Evolutionary conservation across 164 flowering plant species (phyloP), one percentile per base, ranked within the genome.

Genomic region (Brasenia schreberi): DNA sequence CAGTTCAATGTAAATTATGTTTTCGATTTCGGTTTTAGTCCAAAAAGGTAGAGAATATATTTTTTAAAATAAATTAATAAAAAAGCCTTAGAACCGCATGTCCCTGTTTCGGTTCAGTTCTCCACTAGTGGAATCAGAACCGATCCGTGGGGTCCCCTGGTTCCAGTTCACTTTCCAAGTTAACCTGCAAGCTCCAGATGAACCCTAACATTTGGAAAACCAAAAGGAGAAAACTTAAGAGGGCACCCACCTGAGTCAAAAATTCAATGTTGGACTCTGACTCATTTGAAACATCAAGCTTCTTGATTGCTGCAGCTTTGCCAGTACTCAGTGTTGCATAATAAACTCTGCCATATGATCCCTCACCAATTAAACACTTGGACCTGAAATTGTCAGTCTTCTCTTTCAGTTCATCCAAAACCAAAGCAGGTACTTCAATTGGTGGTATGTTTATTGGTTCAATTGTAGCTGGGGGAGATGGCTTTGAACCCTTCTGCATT

Each of bases 311-410:
- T 11, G 42, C 65, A 56, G 62, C 45, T 64, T 63, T 64, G 18
- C 71, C 71, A 69, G 42, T 53, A 18, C 63, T 53, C 18, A 69
- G 63, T 12, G 66, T 56, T 63, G 71, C 71, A 69, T 63, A 69
- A 19, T 63, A 69, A 5, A 69, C 71, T 69, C 71, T 63, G 18
- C 71, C 71, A 69, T 69, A 69, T 9, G 71, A 69, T 23, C 71
- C 71, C 56, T 69, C 71, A 63, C 71, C 71, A 69, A 69, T 69
- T 61, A 69, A 69, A 53, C 61, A 53, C 66, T 69, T 69, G 14
- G 71, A 33, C 61, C 71, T 66, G 19, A 69, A 69, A 69, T 69
- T 69, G 27, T 63, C 66, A 17, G 71, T 69, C 65, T 63, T 63
- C 39, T 58, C 66, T 42, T 58, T 69, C 66, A 69, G 61, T n/a